These are phyloP conservation scores for Carnegiea gigantea DNA, from an alignment of 179 eudicot genomes.

Conservation along the genomic window DNA sequence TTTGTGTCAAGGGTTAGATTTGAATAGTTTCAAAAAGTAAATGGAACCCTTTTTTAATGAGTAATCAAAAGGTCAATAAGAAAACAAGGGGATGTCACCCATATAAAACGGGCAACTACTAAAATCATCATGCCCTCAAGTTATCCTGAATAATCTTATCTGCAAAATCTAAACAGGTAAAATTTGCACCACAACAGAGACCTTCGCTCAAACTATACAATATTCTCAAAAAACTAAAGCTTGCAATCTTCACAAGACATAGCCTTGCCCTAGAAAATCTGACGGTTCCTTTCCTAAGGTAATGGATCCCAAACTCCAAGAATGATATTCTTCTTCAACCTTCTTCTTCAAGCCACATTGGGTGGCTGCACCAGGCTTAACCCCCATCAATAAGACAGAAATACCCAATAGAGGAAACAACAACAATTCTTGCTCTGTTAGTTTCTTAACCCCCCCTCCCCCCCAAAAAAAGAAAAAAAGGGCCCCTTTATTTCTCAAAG, in stretches of 20 bases:
- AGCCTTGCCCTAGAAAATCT: background rate
- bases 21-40: background rate
- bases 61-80: too few species aligned
- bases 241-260: background rate
- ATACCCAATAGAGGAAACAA: too few species aligned
- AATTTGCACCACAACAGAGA: background rate
- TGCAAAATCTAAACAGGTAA: background rate
- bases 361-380: too few species aligned
- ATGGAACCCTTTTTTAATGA: background rate
- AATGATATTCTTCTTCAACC: background rate
- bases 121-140: background rate
- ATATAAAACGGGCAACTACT: background rate
- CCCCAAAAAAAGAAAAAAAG: too few species aligned
- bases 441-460: too few species aligned
- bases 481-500: too few species aligned
- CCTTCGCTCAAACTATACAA: background rate
- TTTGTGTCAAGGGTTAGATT: too few species aligned
- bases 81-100: background rate
- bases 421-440: too few species aligned
- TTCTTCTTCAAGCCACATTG: background rate
- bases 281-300: background rate
- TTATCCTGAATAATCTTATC: background rate
- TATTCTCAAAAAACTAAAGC: background rate
- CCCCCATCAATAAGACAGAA: too few species aligned
- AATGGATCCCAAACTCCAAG: background rate